phyloP scores from a whole-genome alignment of 805 yeast genomes.

The Ogataea populi-albae region DNA sequence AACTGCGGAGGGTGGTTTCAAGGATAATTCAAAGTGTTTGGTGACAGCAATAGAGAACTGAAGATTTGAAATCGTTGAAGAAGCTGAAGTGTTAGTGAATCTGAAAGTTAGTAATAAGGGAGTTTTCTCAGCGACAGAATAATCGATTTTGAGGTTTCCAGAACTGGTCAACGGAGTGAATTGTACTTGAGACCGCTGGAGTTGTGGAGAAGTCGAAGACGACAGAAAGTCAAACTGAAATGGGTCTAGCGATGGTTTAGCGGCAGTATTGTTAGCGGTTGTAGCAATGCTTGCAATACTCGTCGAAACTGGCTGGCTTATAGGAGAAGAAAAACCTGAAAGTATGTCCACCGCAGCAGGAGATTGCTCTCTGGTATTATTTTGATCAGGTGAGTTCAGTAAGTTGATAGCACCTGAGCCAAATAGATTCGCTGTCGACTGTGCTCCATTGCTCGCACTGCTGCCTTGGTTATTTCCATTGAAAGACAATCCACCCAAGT shows the following conservation, averaged over 20 bases:
- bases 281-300: no score
- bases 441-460: constrained; percentile 20
- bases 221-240: constrained; percentile 33
- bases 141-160: constrained; percentile 25
- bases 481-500: constrained; percentile 61
- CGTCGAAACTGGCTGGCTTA: no score
- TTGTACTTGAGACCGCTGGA: constrained; percentile 1
- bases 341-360: constrained; percentile 15
- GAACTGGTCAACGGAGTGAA: constrained; percentile 16
- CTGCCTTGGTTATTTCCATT: constrained; percentile 27
- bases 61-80: constrained; percentile 52
- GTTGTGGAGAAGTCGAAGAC: constrained; percentile 8
- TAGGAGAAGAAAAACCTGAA: constrained; percentile 16
- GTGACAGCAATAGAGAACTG: constrained; percentile 35
- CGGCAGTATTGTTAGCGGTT: constrained; percentile 5
- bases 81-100: constrained; percentile 27
- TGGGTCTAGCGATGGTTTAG: constrained; percentile 28
- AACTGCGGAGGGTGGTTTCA: constrained; percentile 28
- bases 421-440: constrained; percentile 11
- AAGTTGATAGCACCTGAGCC: constrained; percentile 32
- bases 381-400: constrained; percentile 28
- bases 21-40: constrained; percentile 27
- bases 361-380: constrained; percentile 16
- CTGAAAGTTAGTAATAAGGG: constrained; percentile 22
- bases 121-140: constrained; percentile 17